Base-by-base conservation (phyloP, 371 early-diverging fungal species). In the Haplosporangium sp. region DNA sequence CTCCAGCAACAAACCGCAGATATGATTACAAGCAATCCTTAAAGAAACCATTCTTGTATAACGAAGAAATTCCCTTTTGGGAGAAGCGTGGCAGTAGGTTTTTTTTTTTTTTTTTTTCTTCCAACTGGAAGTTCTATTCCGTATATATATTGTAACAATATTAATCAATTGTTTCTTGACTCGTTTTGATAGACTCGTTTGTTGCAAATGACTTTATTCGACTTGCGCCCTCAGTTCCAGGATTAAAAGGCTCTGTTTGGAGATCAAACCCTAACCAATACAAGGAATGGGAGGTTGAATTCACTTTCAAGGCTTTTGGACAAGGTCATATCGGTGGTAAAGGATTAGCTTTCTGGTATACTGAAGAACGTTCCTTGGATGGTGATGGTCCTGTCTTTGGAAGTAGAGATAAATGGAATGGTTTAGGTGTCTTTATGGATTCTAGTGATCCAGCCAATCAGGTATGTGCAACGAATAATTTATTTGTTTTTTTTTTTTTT, bases 261-360 rank as follows among this genome's bases (percentile, higher is more conserved):
- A 78, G 92, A 1, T 85, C 86, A 10, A 69, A 77, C 0, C 87
- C 91, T 0, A 95, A 95, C 70, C 78, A 85, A 8, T 84, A 94
- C 85, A 86, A 87, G 66, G 92, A 94, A 55, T 96, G 95, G 95
- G 88, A 92, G 75, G 90, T 90, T 2, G 90, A 91, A 48, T 84
- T 94, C 53, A 83, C 89, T 13, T 90, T 95, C 77, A 84, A 75
- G 42, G 89, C 93, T 3, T 78, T 77, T 45, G 96, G 96, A 4
- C 86, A 88, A n/a, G 86, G 87, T 34, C 69, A 85, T 58, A 76
- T 89, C 45, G 95, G 96, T n/a, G 95, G 94, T 38, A 88, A 92
- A 55, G 96, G 96, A n/a, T 67, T 96, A n/a, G 95, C 94, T 9
- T 91, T 96, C 69, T 96, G 96, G 96, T 95, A 95, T 77, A 90